phyloP scores from a whole-genome alignment of 768 basidiomycete genomes.

The Suillus tomentosus region DNA sequence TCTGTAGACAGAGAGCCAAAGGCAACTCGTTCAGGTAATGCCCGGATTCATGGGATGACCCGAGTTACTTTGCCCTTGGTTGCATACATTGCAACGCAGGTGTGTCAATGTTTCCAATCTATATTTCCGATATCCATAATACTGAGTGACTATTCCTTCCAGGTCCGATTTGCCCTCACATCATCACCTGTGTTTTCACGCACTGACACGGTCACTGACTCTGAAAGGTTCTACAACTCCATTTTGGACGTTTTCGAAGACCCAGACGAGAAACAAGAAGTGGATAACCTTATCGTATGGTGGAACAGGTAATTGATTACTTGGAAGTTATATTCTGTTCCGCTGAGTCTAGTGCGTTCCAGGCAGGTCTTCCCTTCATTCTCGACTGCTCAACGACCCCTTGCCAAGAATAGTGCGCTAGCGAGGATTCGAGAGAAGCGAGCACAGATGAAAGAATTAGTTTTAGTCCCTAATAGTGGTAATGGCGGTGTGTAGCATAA shows the following conservation, averaged over 20 bases:
- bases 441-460: background rate
- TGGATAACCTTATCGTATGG: constrained; percentile 19
- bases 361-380: constrained; percentile 15
- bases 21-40: constrained; percentile 29
- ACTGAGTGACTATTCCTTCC: background rate
- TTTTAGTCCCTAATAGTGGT: background rate
- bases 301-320: constrained; percentile 19
- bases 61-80: constrained; percentile 20
- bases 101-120: background rate
- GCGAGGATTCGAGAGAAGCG: constrained; percentile 10
- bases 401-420: constrained; percentile 9
- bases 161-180: constrained; percentile 22
- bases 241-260: constrained; percentile 25
- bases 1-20: constrained; percentile 30
- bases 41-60: constrained; percentile 21
- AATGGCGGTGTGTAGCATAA: background rate
- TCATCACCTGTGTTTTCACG: constrained; percentile 20
- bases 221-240: constrained; percentile 25
- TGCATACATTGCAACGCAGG: constrained; percentile 25
- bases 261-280: constrained; percentile 23
- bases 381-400: background rate
- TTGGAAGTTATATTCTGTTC: background rate
- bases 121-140: background rate
- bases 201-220: constrained; percentile 25
- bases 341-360: background rate